Base-by-base conservation (phyloP, 768 basidiomycete genomes). In the Agaricus blazei region DNA sequence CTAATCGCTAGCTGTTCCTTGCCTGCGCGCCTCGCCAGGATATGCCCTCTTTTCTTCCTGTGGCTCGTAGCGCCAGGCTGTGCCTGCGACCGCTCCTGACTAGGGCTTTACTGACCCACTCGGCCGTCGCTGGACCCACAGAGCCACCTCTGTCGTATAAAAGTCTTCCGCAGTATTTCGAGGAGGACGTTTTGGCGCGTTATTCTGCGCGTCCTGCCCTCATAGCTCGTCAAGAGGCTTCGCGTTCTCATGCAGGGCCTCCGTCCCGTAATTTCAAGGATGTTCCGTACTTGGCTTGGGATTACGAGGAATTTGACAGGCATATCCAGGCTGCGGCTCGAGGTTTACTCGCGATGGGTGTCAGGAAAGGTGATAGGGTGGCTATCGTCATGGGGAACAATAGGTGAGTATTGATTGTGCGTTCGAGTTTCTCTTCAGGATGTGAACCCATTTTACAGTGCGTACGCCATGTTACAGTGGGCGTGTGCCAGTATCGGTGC, bases 401-500 rank as follows among this genome's bases (percentile, higher is more conserved):
- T 57, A 93, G 90, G 90, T 88, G 59, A 36, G 72, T 59, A 3
- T 15, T 9, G 8, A n/a, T 43, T 24, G 9, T 2, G 24, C 27
- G 27, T 48, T 34, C 15, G 15, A n/a, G 26, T 15, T 31, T 27
- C 29, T 36, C 28, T n/a, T 3, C 9, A 1, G 28, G 14, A 19
- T 5, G 23, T 24, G 28, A 28, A 48, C n/a, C 28, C 6, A 47
- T 29, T 53, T 29, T 58, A 29, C 58, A 91, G 90, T 63, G 75
- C 88, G 15, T 93, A 93, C 65, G 89, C 89, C 0, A 75, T 80
- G 72, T 70, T 92, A 24, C 90, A 93, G 62, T 92, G 89, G 90
- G 90, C 90, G 3, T 88, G 87, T 56, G 88, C 89, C n/a, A 82
- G 81, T 48, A 77, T 91, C 56, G 90, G 90, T n/a, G 90, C 88